A percentile compares a stretch with the other conserved stretches of the same genome.
Evolutionary conservation across 2,329 filamentous ascomycete genomes (phyloP).

Genomic region (Neonectria hederae): DNA sequence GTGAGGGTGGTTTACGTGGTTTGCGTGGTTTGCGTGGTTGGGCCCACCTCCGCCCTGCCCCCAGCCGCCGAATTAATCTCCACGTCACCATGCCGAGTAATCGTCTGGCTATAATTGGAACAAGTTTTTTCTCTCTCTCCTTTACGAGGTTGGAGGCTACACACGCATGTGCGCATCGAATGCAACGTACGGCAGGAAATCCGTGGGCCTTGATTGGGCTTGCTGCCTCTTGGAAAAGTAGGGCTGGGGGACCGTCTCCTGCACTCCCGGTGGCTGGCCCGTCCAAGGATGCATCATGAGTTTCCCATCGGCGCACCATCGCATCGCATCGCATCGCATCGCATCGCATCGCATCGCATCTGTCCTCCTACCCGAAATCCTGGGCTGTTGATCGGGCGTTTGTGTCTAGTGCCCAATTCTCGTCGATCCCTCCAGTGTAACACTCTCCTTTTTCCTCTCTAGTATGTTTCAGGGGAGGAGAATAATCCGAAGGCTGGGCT

Average conservation of each 20-base stretch:
- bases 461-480: not conserved
- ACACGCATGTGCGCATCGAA: conserved; percentile 14
- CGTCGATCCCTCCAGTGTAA: not conserved
- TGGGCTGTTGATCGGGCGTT: not conserved
- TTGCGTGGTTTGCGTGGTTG: conserved; percentile 8
- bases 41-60: not conserved
- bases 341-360: too few relatives aligned
- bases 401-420: not conserved
- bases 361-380: not conserved
- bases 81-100: conserved; percentile 12
- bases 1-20: conserved; percentile 3
- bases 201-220: conserved; percentile 3
- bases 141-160: conserved; percentile 24
- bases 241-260: not conserved
- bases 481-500: not conserved
- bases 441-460: not conserved
- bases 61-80: conserved; percentile 22
- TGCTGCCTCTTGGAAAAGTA: not conserved
- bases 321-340: not conserved
- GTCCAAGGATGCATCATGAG: not conserved
- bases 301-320: not conserved
- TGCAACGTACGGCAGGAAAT: conserved; percentile 1
- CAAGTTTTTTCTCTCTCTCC: not conserved
- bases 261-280: conserved; percentile 17
- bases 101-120: conserved; percentile 19